Evolutionary conservation across 2,329 filamentous ascomycete genomes (phyloP).

Genomic region (Aspergillus pseudoviridinutans): DNA sequence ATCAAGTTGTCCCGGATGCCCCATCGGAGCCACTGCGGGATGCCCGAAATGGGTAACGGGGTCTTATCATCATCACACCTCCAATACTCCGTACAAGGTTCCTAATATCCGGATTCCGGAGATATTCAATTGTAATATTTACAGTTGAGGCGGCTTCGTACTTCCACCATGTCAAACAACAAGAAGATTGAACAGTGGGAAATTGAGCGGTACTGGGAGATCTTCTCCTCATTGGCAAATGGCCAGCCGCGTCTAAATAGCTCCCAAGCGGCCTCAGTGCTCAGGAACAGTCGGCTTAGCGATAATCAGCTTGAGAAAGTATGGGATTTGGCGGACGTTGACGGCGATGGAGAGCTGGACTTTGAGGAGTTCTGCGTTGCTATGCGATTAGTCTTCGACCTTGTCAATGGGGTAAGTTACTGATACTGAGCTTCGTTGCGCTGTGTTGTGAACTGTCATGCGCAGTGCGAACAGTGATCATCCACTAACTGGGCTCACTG

Average conservation of each 20-base stretch:
- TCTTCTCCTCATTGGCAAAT: conserved; percentile 65
- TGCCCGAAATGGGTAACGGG: conserved; percentile 14
- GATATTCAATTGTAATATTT: conserved; percentile 3
- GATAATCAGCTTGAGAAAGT: conserved; percentile 90
- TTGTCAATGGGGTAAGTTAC: conserved; percentile 81
- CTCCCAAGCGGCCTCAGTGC: conserved; percentile 64
- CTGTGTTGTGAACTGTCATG: neutral
- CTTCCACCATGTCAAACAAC: conserved; percentile 30
- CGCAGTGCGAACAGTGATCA: neutral
- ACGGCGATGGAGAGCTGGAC: conserved; percentile 94
- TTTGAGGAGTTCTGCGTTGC: conserved; percentile 99
- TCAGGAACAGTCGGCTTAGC: conserved; percentile 68
- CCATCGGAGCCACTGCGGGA: conserved; percentile 17
- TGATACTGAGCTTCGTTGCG: neutral
- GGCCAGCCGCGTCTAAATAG: conserved; percentile 64
- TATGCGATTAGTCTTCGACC: conserved; percentile 95
- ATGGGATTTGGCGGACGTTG: conserved; percentile 96
- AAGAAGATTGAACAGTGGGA: conserved; percentile 66
- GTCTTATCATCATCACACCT: conserved; percentile 6
- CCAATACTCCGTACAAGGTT: neutral
- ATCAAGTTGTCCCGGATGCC: conserved; percentile 21
- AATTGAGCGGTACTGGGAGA: conserved; percentile 76
- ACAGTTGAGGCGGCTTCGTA: conserved; percentile 1
- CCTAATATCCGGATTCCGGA: neutral
- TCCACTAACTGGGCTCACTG: neutral